Evolutionary conservation across 768 basidiomycete genomes (phyloP).

Genomic region (Suillus variegatus): DNA sequence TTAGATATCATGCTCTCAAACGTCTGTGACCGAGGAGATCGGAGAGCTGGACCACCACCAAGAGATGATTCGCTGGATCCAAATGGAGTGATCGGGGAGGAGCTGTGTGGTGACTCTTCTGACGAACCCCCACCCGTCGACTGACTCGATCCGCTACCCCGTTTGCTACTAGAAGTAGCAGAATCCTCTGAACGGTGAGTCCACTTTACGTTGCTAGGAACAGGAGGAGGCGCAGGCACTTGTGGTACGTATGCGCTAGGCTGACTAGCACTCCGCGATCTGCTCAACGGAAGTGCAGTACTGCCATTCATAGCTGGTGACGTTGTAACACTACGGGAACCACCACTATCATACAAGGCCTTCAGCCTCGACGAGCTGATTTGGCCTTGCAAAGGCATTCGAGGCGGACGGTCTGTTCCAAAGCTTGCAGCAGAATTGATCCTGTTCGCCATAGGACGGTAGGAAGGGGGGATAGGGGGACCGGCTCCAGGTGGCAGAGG

Average conservation of each 20-base stretch:
- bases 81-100: slow-evolving; percentile 87
- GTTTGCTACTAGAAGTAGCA: slow-evolving; percentile 50
- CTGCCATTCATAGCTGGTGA: slow-evolving; percentile 26
- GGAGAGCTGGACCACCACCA: slow-evolving; percentile 56
- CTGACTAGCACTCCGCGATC: slow-evolving; percentile 80
- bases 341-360: slow-evolving; percentile 51
- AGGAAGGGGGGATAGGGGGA: slow-evolving; percentile 21
- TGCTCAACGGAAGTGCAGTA: slow-evolving; percentile 37
- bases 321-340: slow-evolving; percentile 36
- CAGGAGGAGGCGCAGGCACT: slow-evolving; percentile 50
- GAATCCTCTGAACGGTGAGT: slow-evolving; percentile 43
- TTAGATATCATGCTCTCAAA: slow-evolving; percentile 43
- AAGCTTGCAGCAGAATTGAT: slow-evolving; percentile 46
- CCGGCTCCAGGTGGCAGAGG: slow-evolving; percentile 34
- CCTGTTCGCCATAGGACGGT: slow-evolving; percentile 49
- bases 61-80: slow-evolving; percentile 88
- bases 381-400: slow-evolving; percentile 58
- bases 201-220: slow-evolving; percentile 52
- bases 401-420: slow-evolving; percentile 48
- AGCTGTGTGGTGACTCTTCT: slow-evolving; percentile 82
- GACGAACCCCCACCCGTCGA: slow-evolving; percentile 75
- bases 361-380: slow-evolving; percentile 67
- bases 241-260: slow-evolving; percentile 69
- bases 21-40: slow-evolving; percentile 54
- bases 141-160: slow-evolving; percentile 84